Conservation (phyloP, 306 rosid genomes). For the Vicia sativa region DNA sequence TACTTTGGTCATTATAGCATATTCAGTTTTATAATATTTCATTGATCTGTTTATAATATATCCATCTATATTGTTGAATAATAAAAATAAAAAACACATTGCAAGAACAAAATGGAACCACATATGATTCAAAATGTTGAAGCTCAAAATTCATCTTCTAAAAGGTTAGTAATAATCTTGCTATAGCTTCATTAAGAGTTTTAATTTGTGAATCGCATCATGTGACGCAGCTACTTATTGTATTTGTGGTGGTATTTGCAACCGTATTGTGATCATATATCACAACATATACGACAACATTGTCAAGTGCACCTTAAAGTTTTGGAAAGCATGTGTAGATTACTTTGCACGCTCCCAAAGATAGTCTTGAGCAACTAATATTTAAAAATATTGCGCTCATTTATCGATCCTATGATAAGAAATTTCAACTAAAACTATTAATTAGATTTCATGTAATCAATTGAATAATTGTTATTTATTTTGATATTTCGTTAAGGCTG, state of each 20-base stretch:
- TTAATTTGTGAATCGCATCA: too few species aligned
- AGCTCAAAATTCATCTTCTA: constrained; percentile 38
- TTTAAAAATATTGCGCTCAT: not conserved
- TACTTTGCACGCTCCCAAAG: too few species aligned
- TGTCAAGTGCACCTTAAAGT: too few species aligned
- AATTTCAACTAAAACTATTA: not conserved
- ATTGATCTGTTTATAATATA: constrained; percentile 4
- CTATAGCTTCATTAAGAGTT: too few species aligned
- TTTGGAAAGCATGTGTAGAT: too few species aligned
- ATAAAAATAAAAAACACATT: not conserved
- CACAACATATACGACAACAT: too few species aligned
- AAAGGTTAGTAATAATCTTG: constrained; percentile 61
- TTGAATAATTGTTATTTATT: not conserved
- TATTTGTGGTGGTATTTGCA: too few species aligned
- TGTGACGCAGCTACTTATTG: too few species aligned
- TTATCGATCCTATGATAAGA: not conserved
- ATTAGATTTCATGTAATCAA: not conserved
- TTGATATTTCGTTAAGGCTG: constrained; percentile 41
- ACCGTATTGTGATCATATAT: too few species aligned
- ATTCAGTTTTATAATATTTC: not conserved
- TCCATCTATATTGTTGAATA: not conserved
- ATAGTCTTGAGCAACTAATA: not conserved
- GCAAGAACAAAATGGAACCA: constrained; percentile 46
- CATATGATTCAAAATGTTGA: constrained; percentile 22
- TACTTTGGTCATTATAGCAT: constrained; percentile 7